Base-by-base conservation (phyloP, 1,284 basidiomycete genomes). In the Pterula multifida region DNA sequence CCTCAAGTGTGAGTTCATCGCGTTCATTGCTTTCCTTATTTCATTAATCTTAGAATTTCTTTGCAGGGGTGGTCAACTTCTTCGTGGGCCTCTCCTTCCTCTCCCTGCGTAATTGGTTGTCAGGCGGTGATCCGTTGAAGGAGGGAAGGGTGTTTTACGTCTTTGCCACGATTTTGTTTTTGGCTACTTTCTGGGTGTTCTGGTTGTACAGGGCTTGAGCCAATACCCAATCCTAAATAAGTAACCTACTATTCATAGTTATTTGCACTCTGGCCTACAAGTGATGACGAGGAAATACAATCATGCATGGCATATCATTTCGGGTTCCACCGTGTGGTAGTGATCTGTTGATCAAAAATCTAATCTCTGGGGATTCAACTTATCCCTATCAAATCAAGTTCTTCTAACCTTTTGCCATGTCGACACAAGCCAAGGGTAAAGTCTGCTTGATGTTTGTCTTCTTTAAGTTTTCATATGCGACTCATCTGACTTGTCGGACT, bases 131-230 rank as follows among this genome's bases (percentile, higher is more conserved):
- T 50, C 68, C 72, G 13, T 60, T 65, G 58, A 81, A 83, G 57
- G 83, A 90, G 60, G 90, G 90, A 17, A 72, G 84, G 49, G 79
- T 92, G 2, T 93, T 93, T 62, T 91, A 86, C 59, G 68, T 90
- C 3, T 93, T 92, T 59, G 81, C 76, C 2, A 66, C 57, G 2
- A 56, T 75, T 9, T 61, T 85, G 26, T 56, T 63, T n/a, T 50
- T 63, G 46, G 69, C 68, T 1, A 61, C 67, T 15, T 59, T 61
- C 47, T 63, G 55, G 49, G 59, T 78, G 52, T 67, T 63, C 49
- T 65, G 61, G 54, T 53, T 72, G 48, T 78, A 78, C 58, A 60
- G 19, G 17, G 28, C 15, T 32, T 32, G 28, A 32, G 6, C 15
- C 28, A n/a, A n/a, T n/a, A n/a, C n/a, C n/a, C n/a, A n/a, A n/a